Conservation (phyloP, 2,329 filamentous ascomycete genomes). For the Pseudopithomyces chartarum region DNA sequence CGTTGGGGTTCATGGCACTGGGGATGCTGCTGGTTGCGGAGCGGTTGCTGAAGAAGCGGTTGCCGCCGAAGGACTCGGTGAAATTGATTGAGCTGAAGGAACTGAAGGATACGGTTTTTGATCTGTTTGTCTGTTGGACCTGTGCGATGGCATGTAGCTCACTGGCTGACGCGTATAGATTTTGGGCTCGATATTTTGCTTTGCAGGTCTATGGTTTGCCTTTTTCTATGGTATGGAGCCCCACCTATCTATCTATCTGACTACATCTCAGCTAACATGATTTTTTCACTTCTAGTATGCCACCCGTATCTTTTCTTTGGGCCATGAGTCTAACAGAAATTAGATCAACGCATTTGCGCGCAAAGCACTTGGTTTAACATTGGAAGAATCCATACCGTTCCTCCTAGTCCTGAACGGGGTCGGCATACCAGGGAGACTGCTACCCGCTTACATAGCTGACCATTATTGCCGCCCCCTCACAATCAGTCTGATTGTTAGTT, state of each 20-base stretch:
- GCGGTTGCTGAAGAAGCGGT: slow-evolving; percentile 21
- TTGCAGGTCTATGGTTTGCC: slow-evolving; percentile 43
- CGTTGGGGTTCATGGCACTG: slow-evolving; percentile 47
- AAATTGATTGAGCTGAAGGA: slow-evolving; percentile 21
- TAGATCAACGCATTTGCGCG: slow-evolving; percentile 46
- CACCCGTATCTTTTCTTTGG: neutral
- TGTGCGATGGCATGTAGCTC: slow-evolving; percentile 28
- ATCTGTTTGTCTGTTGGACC: slow-evolving; percentile 18
- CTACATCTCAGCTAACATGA: too few species aligned
- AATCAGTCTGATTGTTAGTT: slow-evolving; percentile 44
- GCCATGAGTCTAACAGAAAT: neutral
- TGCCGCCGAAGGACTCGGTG: slow-evolving; percentile 20
- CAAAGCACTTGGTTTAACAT: slow-evolving; percentile 56
- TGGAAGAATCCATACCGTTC: slow-evolving; percentile 43
- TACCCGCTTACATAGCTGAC: slow-evolving; percentile 54
- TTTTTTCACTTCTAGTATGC: slow-evolving; percentile 6
- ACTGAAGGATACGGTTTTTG: slow-evolving; percentile 23
- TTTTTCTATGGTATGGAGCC: slow-evolving; percentile 42
- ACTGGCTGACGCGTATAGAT: slow-evolving; percentile 37
- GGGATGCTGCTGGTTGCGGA: slow-evolving; percentile 56
- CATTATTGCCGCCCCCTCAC: slow-evolving; percentile 49
- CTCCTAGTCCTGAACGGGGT: slow-evolving; percentile 53
- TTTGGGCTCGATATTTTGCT: slow-evolving; percentile 33
- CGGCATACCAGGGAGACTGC: slow-evolving; percentile 55
- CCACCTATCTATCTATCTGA: too few species aligned